phyloP scores from a whole-genome alignment of 2,329 filamentous ascomycete species.

The Fusarium tupiense region DNA sequence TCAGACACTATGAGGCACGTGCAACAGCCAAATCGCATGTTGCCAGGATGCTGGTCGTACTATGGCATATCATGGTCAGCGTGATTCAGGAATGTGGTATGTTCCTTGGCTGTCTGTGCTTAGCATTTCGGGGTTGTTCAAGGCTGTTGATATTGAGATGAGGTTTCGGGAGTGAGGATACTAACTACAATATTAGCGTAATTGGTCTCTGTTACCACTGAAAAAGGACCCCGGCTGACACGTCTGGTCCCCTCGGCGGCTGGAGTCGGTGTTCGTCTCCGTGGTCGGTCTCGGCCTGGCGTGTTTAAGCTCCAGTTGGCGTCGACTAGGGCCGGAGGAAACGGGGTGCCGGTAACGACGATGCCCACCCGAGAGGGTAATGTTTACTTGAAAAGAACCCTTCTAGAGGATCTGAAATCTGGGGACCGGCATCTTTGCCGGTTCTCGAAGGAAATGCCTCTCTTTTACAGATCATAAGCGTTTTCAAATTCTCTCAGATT shows the following conservation, averaged over 20 bases:
- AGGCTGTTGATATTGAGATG: background rate
- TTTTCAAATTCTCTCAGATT: background rate
- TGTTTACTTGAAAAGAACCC: slow-evolving; percentile 31
- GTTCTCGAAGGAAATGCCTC: slow-evolving; percentile 29
- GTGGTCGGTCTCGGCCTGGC: slow-evolving; percentile 34
- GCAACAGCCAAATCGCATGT: slow-evolving; percentile 39
- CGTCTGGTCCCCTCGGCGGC: slow-evolving; percentile 12
- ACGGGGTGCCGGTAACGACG: slow-evolving; percentile 34
- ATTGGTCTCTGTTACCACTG: background rate
- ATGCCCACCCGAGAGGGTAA: slow-evolving; percentile 21
- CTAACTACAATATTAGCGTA: background rate
- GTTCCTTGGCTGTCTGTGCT: slow-evolving; percentile 17
- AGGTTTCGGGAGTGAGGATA: background rate
- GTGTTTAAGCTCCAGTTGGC: slow-evolving; percentile 33
- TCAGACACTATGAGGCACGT: slow-evolving; percentile 37
- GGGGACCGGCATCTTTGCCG: slow-evolving; percentile 32
- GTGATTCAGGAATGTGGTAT: slow-evolving; percentile 4
- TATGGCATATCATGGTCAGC: slow-evolving; percentile 20
- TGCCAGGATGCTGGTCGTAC: slow-evolving; percentile 35
- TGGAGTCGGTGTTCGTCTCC: slow-evolving; percentile 26
- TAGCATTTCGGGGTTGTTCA: slow-evolving; percentile 1
- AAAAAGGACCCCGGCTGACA: background rate
- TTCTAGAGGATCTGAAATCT: slow-evolving; percentile 18
- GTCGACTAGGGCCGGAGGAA: slow-evolving; percentile 30
- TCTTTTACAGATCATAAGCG: slow-evolving; percentile 11